phyloP scores from a whole-genome alignment of 805 yeast species.

The Spathaspora girioi region DNA sequence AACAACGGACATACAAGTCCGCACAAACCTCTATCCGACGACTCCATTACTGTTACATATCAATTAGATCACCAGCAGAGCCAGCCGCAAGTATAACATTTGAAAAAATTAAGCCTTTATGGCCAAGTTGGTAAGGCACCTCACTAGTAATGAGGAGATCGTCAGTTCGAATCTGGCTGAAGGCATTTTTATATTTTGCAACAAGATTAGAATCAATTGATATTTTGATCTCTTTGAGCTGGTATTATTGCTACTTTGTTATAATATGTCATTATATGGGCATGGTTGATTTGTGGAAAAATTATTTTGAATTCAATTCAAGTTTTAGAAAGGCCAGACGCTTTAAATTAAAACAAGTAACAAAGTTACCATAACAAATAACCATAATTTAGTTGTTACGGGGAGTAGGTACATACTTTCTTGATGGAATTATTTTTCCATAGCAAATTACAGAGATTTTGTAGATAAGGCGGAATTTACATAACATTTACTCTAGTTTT shows the following conservation, averaged over 20 bases:
- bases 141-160: conserved; percentile 25
- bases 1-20: too few species aligned
- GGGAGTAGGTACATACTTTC: too few species aligned
- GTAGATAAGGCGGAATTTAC: not conserved
- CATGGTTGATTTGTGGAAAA: not conserved
- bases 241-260: too few species aligned
- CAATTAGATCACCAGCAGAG: too few species aligned
- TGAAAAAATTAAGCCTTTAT: conserved; percentile 12
- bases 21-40: too few species aligned
- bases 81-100: too few species aligned
- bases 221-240: not conserved
- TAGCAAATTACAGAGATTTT: not conserved
- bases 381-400: not conserved
- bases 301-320: not conserved
- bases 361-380: not conserved
- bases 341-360: not conserved
- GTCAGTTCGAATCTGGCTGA: conserved; percentile 22
- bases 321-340: too few species aligned
- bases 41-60: too few species aligned
- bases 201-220: not conserved
- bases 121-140: conserved; percentile 24
- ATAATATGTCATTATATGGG: not conserved
- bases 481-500: not conserved
- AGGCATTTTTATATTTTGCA: conserved; percentile 9
- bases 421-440: not conserved